Evolutionary conservation across 345 rosid species (phyloP).

Genomic region (Salix arbutifolia): DNA sequence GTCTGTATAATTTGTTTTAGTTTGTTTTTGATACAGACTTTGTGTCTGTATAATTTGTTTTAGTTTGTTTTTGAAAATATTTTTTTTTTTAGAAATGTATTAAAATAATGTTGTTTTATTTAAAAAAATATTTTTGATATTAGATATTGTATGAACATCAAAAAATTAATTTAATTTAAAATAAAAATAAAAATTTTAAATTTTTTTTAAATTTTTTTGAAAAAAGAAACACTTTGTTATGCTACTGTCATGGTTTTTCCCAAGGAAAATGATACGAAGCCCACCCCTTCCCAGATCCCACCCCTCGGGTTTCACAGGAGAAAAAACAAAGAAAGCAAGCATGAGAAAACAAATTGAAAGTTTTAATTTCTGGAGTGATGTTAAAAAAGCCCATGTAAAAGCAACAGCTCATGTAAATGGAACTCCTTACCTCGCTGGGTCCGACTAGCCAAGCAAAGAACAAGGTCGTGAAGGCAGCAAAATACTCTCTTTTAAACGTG

Average conservation of each 20-base stretch:
- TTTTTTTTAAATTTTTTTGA: too few species aligned
- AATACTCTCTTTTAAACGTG: slow-evolving; percentile 64
- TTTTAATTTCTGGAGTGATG: neutral
- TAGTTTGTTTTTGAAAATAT: too few species aligned
- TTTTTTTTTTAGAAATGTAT: too few species aligned
- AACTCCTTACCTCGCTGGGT: slow-evolving; percentile 56
- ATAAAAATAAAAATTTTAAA: too few species aligned
- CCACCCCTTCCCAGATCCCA: too few species aligned
- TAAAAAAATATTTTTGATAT: too few species aligned
- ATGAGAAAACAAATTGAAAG: neutral
- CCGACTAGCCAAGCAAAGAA: slow-evolving; percentile 89
- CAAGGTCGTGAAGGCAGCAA: slow-evolving; percentile 73
- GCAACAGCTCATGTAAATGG: neutral
- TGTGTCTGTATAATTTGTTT: too few species aligned
- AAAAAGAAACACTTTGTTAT: neutral
- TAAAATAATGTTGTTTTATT: too few species aligned
- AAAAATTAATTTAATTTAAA: too few species aligned
- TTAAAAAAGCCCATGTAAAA: neutral
- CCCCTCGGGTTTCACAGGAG: neutral
- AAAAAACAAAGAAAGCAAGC: neutral
- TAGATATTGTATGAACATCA: too few species aligned
- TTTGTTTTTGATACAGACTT: too few species aligned
- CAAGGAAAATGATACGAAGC: neutral
- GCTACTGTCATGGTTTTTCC: neutral
- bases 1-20: too few species aligned